These are phyloP conservation scores for Aspergillus pseudonomiae DNA, from an alignment of 2,329 filamentous ascomycete species.

Conservation along the genomic window DNA sequence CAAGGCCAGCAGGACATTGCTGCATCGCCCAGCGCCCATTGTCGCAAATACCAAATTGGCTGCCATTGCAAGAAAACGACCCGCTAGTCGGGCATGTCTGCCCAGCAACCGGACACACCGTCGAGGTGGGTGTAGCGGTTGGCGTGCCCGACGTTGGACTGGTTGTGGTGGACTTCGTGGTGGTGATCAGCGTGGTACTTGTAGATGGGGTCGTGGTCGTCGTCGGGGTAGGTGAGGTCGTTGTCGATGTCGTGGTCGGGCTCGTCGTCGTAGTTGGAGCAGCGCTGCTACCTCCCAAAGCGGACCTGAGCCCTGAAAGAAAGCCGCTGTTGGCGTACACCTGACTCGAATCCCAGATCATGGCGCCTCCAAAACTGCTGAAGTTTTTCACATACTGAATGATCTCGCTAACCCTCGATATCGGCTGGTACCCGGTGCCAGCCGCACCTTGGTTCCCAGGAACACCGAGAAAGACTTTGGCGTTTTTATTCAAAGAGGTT, in stretches of 20 bases:
- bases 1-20: background rate
- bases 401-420: constrained; percentile 50
- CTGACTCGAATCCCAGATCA: constrained; percentile 71
- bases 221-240: background rate
- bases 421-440: constrained; percentile 59
- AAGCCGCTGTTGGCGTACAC: constrained; percentile 62
- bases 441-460: constrained; percentile 58
- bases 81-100: background rate
- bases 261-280: background rate
- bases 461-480: constrained; percentile 65
- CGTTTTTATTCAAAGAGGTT: constrained; percentile 59
- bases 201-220: background rate
- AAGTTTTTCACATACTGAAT: constrained; percentile 59
- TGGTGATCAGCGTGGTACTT: background rate
- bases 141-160: background rate
- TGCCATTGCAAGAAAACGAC: background rate
- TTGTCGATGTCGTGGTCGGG: background rate
- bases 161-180: background rate
- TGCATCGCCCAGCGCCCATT: background rate
- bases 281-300: background rate
- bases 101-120: background rate
- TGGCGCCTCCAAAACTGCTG: constrained; percentile 66
- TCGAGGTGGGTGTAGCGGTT: background rate
- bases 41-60: background rate
- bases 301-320: constrained; percentile 33